phyloP scores from a whole-genome alignment of 805 yeast species.

The Candida ficus region DNA sequence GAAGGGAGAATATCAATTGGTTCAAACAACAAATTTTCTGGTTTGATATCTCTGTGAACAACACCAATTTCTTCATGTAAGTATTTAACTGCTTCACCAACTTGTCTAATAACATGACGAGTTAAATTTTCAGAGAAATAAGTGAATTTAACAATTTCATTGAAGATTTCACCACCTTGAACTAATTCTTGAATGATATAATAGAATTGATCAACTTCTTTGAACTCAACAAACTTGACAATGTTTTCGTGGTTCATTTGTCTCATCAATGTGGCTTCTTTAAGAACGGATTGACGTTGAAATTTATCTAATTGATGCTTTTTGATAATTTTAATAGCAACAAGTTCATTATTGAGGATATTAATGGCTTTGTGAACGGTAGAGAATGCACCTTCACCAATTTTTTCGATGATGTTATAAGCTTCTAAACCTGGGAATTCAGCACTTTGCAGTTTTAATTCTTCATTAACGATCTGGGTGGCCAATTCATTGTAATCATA shows the following conservation, averaged over 20 bases:
- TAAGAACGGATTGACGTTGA: constrained; percentile 39
- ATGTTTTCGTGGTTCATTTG: constrained; percentile 58
- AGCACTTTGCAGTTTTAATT: constrained; percentile 16
- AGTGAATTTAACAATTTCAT: constrained; percentile 65
- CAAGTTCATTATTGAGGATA: constrained; percentile 32
- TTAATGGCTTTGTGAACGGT: constrained; percentile 72
- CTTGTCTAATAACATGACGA: constrained; percentile 59
- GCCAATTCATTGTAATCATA: constrained; percentile 25
- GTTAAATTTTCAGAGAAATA: constrained; percentile 47
- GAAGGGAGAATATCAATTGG: constrained; percentile 20
- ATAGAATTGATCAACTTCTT: constrained; percentile 50
- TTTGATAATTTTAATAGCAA: constrained; percentile 74
- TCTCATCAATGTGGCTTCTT: constrained; percentile 35
- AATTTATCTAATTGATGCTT: constrained; percentile 35
- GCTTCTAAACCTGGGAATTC: constrained; percentile 24
- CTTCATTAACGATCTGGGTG: constrained; percentile 22
- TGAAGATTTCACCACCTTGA: constrained; percentile 71
- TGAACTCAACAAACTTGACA: constrained; percentile 51
- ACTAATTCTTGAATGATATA: constrained; percentile 69
- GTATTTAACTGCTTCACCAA: constrained; percentile 86
- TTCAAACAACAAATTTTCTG: constrained; percentile 85
- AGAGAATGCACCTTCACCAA: constrained; percentile 91
- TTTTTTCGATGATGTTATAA: constrained; percentile 31
- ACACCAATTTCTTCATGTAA: constrained; percentile 90
- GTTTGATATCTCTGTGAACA: constrained; percentile 94